Evolutionary conservation across 495 filamentous ascomycete genomes (phyloP), one percentile per base, ranked within the genome.

Genomic region (Xylaria curta): DNA sequence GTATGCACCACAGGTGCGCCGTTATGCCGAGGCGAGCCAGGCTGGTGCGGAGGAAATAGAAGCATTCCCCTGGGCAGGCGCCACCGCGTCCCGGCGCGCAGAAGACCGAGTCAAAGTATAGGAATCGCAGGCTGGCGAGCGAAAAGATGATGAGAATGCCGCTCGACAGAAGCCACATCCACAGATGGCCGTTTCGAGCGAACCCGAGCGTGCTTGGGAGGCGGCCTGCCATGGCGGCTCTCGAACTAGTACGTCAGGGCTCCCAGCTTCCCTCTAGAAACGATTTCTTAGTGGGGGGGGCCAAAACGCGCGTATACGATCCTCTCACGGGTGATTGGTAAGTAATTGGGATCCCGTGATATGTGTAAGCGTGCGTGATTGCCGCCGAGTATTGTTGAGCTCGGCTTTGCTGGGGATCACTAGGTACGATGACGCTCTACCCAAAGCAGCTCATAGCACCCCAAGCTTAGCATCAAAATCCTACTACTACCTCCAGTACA

Each of bases 11-110:
- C 26, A 69, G 26, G 26, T 69, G 67, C 10, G 40, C 21, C 53
- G 33, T n/a, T 46, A 69, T 69, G 54, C 40, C 54, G 15, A 69
- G 28, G n/a, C 21, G 53, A n/a, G 67, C 17, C n/a, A 46, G 5
- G 17, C 8, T 31, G 53, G 9, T 12, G 24, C 42, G 53, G 24
- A 42, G 28, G 67, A 69, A 69, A 24, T 69, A 60, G 53, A 69
- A 61, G n/a, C 67, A 69, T 28, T 69, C 67, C 17, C 67, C 67
- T 9, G 67, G 42, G 21, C 44, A 15, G 3, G 56, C 56, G 42
- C 17, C 24, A 54, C 26, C 33, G 9, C 40, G 8, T 0, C n/a
- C 56, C 8, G 15, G 2, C 10, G 10, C 17, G 56, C 67, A 69
- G 56, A 61, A 62, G 3, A 49, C 46, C 1, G 40, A 47, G 42